A percentile compares a stretch with the other conserved stretches of the same genome.
Conservation (phyloP, 345 rosid species). For the Carallia brachiata region DNA sequence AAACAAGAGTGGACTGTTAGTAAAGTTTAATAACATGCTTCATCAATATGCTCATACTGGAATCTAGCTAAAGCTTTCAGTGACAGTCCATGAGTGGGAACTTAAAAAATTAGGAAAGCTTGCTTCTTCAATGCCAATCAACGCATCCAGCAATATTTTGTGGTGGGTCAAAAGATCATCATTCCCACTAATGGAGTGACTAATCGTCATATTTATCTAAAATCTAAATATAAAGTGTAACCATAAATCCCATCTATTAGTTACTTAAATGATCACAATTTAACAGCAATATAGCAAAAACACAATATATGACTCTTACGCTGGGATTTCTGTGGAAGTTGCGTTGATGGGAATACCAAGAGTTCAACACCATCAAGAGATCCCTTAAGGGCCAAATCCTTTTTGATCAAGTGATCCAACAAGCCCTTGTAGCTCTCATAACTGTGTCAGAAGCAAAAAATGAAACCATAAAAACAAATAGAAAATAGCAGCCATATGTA, state of each 20-base stretch:
- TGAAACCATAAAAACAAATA: conserved; percentile 10
- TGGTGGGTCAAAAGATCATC: not conserved
- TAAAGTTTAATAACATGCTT: not conserved
- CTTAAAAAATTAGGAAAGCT: not conserved
- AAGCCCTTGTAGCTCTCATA: conserved; percentile 74
- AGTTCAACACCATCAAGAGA: conserved; percentile 70
- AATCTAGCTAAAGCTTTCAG: too few species aligned
- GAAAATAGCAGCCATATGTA: conserved; percentile 1
- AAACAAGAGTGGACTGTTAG: too few species aligned
- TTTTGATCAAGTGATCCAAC: conserved; percentile 73
- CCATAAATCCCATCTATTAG: not conserved
- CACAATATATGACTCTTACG: conserved; percentile 50
- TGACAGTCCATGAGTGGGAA: too few species aligned
- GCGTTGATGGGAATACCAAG: conserved; percentile 80
- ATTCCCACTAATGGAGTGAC: not conserved
- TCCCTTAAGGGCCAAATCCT: conserved; percentile 86
- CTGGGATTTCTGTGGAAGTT: conserved; percentile 78
- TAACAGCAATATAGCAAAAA: not conserved
- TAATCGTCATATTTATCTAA: not conserved
- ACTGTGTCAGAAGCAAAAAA: conserved; percentile 44
- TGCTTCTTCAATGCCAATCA: conserved; percentile 1
- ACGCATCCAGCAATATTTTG: not conserved
- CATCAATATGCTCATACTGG: not conserved
- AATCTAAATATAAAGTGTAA: too few species aligned
- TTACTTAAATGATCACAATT: not conserved